Percentiles rank a stretch among this genome's conserved stretches.
These are phyloP conservation scores for Favolaschia claudopus DNA, from an alignment of 768 basidiomycete genomes.

Conservation along the genomic window DNA sequence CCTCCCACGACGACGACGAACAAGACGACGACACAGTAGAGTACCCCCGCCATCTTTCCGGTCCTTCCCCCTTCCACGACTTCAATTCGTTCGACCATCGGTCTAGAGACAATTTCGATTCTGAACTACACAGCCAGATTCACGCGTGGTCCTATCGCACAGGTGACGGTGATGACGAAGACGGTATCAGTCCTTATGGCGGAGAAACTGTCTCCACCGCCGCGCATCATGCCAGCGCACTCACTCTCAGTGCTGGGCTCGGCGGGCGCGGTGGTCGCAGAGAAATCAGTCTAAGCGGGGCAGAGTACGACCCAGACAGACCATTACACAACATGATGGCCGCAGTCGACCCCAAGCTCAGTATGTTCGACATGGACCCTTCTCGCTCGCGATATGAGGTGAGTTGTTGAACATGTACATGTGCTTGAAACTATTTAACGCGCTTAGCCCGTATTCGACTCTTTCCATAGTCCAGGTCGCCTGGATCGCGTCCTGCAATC, in stretches of 20 bases:
- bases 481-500: conserved; percentile 67
- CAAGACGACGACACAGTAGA: conserved; percentile 64
- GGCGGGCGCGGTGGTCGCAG: conserved; percentile 58
- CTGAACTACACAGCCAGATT: conserved; percentile 55
- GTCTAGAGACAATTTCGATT: conserved; percentile 63
- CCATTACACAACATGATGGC: conserved; percentile 78
- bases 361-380: conserved; percentile 61
- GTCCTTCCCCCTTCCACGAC: conserved; percentile 61
- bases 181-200: conserved; percentile 70
- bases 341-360: conserved; percentile 62
- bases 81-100: conserved; percentile 68
- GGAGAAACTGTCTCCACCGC: conserved; percentile 81
- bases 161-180: conserved; percentile 65
- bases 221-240: conserved; percentile 88
- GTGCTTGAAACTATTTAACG: conserved; percentile 1
- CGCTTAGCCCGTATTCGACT: conserved; percentile 30
- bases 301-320: conserved; percentile 88
- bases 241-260: conserved; percentile 87
- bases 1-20: conserved; percentile 53
- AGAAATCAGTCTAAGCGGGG: conserved; percentile 71
- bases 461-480: conserved; percentile 67
- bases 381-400: conserved; percentile 60
- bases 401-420: conserved; percentile 32
- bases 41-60: conserved; percentile 74
- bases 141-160: conserved; percentile 67